A percentile compares a stretch with the other conserved stretches of the same genome.
Evolutionary conservation across 2,329 filamentous ascomycete genomes (phyloP).

Genomic region (Lachnellula cervina): DNA sequence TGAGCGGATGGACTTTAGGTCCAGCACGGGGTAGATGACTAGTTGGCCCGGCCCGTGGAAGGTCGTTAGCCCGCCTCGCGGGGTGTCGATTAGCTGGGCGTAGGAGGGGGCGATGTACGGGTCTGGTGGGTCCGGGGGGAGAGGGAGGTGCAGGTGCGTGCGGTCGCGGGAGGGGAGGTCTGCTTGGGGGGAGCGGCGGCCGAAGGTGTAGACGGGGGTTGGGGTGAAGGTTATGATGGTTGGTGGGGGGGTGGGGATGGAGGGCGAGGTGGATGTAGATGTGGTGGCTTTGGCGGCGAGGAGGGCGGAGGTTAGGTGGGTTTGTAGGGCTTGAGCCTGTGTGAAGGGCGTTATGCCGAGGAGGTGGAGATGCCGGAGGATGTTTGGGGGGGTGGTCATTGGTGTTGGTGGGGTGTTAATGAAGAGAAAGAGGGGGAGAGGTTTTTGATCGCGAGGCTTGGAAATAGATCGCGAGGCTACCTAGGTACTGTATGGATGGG

Average conservation of each 20-base stretch:
- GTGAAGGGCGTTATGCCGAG: slow-evolving; percentile 49
- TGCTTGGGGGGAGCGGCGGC: slow-evolving; percentile 58
- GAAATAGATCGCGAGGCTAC: no score
- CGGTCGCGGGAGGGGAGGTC: slow-evolving; percentile 38
- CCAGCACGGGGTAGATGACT: slow-evolving; percentile 88
- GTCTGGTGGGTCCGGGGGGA: slow-evolving; percentile 2
- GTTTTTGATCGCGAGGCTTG: no score
- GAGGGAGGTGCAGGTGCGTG: slow-evolving; percentile 34
- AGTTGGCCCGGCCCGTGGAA: slow-evolving; percentile 94
- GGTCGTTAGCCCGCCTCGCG: slow-evolving; percentile 84
- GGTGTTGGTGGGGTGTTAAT: slow-evolving; percentile 2
- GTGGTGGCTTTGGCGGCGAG: slow-evolving; percentile 51
- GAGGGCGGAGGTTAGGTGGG: slow-evolving; percentile 49
- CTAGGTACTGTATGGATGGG: no score
- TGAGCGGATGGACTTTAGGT: slow-evolving; percentile 50
- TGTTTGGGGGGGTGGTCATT: not conserved
- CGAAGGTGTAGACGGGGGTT: slow-evolving; percentile 80
- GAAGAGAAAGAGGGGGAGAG: not conserved
- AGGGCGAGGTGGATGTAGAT: slow-evolving; percentile 1
- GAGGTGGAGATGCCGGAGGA: slow-evolving; percentile 57
- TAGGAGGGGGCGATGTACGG: not conserved
- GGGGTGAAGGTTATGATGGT: slow-evolving; percentile 80
- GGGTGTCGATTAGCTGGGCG: slow-evolving; percentile 33
- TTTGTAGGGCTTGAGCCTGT: slow-evolving; percentile 51
- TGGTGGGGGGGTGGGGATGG: slow-evolving; percentile 49